Base-by-base conservation (phyloP, 192 early-diverging fungal species). In the Coemansia sp. region DNA sequence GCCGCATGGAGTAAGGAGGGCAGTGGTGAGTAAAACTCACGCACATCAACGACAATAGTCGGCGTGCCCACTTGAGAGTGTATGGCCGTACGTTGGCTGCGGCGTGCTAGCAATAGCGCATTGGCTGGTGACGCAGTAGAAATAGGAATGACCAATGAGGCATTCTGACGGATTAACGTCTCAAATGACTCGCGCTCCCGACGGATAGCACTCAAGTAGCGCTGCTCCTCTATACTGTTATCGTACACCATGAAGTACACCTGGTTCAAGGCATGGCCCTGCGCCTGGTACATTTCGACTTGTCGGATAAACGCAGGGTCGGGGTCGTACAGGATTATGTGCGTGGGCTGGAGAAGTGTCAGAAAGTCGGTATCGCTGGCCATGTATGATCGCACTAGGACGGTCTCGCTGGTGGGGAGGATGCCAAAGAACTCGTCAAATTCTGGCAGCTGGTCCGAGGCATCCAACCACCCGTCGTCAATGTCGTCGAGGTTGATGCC, bases 231-330 rank as follows among this genome's bases (percentile, higher is more conserved):
- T 1, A 96, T 88, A 9, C 93, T 95, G 78, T 96, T 93, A 61
- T 97, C 93, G 74, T 99, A 98, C 1, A 96, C 87, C 72, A 97
- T 86, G 77, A 98, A 97, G 65, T 95, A 98, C 7, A 98, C 93
- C 62, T 90, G 90, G 20, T 92, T 69, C 20, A 87, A 74, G 2
- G 74, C 75, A 8, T 89, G 88, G 72, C 91, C 72, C 10, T 60
- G 33, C 12, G 88, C 87, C 66, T 89, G 86, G 72, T 76, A 78
- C 57, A 94, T 85, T 82, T 99, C 97, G 15, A 97, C 80, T 64
- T 93, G 79, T 16, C 96, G 86, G 22, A 99, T 87, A 87, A 97
- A 98, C 20, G 85, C 90, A 0, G 92, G 84, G 65, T 95, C 90
- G 3, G 95, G 94, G 68, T 96, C 92, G 72, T 96, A 98, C 89